A percentile compares a stretch with the other conserved stretches of the same genome.
phyloP scores from a whole-genome alignment of 1,284 basidiomycete species.

The Leccinum huronense region DNA sequence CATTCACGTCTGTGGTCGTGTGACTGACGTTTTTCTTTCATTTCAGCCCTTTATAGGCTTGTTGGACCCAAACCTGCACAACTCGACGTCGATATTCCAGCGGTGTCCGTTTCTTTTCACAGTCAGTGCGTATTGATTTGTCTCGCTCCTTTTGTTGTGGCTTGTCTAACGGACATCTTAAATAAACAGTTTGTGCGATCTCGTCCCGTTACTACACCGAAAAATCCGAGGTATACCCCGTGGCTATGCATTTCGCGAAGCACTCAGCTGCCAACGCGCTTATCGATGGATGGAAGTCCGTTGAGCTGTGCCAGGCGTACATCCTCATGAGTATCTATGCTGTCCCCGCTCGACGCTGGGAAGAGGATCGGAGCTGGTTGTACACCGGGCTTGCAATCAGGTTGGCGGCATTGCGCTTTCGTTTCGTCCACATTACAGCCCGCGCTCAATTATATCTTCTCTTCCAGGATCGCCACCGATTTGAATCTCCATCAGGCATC shows the following conservation, averaged over 20 bases:
- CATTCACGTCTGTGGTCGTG: background rate
- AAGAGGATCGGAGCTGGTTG: constrained; percentile 72
- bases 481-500: constrained; percentile 76
- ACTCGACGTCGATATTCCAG: constrained; percentile 67
- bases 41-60: constrained; percentile 70
- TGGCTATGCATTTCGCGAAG: constrained; percentile 86
- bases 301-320: constrained; percentile 58
- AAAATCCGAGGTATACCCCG: constrained; percentile 77
- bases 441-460: background rate
- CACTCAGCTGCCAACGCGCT: constrained; percentile 76
- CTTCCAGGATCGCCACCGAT: constrained; percentile 70
- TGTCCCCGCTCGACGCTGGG: constrained; percentile 78
- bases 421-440: background rate
- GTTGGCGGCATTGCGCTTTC: constrained; percentile 34
- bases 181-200: constrained; percentile 66
- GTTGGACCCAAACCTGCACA: constrained; percentile 72
- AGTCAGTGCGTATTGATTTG: constrained; percentile 54
- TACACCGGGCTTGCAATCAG: constrained; percentile 79
- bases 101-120: constrained; percentile 82
- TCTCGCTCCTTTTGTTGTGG: background rate
- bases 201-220: constrained; percentile 72
- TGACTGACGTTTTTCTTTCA: constrained; percentile 7
- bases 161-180: constrained; percentile 2
- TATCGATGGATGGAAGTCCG: constrained; percentile 76
- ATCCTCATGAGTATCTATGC: constrained; percentile 78